Conservation (phyloP, 2,329 filamentous ascomycete genomes). For the Talaromyces sp. region DNA sequence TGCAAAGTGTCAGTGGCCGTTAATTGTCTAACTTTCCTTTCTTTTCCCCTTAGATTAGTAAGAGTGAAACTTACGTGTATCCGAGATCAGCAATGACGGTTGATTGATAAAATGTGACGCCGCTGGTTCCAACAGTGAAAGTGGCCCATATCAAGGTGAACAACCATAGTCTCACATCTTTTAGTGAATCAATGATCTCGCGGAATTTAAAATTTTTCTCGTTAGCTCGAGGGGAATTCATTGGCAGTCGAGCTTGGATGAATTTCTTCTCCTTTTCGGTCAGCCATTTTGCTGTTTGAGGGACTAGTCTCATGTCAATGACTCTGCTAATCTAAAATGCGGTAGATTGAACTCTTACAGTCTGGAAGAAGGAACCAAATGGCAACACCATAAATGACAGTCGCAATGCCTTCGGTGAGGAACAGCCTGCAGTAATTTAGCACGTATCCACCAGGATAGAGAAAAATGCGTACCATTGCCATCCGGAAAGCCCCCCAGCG, state of each 20-base stretch:
- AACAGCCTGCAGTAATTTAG: constrained; percentile 22
- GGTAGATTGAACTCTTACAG: constrained; percentile 31
- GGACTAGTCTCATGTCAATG: constrained; percentile 31
- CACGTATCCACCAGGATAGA: not conserved
- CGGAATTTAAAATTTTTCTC: constrained; percentile 41
- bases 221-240: constrained; percentile 40
- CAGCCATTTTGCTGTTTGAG: constrained; percentile 45
- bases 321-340: not conserved
- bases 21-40: too few species aligned
- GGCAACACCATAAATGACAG: constrained; percentile 21
- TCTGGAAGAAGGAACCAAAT: constrained; percentile 46
- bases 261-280: constrained; percentile 48
- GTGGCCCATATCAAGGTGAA: constrained; percentile 48
- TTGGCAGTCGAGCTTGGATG: constrained; percentile 45
- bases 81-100: constrained; percentile 43
- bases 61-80: constrained; percentile 36
- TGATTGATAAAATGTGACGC: constrained; percentile 43
- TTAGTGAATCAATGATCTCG: constrained; percentile 40
- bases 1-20: constrained; percentile 18
- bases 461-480: constrained; percentile 24
- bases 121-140: constrained; percentile 47
- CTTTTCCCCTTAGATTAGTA: not conserved
- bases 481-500: constrained; percentile 29
- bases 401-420: constrained; percentile 24
- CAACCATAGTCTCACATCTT: constrained; percentile 43